Conservation (phyloP, 2,329 filamentous ascomycete species). For the Ramularia endophylla region DNA sequence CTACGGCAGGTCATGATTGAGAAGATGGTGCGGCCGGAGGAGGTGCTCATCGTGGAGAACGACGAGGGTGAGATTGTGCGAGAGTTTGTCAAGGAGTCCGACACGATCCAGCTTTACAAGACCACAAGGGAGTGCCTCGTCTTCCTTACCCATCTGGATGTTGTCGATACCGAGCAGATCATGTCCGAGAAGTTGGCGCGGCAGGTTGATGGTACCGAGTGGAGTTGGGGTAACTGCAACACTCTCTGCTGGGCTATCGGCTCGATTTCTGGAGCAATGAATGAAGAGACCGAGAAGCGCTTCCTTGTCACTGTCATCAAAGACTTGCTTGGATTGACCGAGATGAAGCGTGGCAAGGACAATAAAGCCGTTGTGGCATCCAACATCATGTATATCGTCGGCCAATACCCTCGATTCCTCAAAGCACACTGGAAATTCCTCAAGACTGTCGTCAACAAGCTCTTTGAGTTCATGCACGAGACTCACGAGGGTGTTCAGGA, state of each 20-base stretch:
- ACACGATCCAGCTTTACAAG: conserved; percentile 99
- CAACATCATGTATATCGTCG: conserved; percentile 99
- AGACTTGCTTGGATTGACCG: conserved; percentile 89
- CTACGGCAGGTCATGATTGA: conserved; percentile 98
- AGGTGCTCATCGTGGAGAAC: conserved; percentile 98
- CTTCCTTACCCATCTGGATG: conserved; percentile 94
- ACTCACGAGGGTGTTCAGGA: conserved; percentile 99
- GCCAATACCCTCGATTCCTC: conserved; percentile 94
- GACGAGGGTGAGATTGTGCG: conserved; percentile 98
- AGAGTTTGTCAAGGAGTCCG: conserved; percentile 98
- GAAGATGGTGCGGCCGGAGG: conserved; percentile 98
- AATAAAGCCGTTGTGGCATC: conserved; percentile 99
- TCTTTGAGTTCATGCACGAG: conserved; percentile 99
- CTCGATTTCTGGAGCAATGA: conserved; percentile 98
- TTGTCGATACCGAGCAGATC: conserved; percentile 95
- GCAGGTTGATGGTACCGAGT: conserved; percentile 91
- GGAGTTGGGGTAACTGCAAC: conserved; percentile 99
- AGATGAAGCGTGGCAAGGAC: conserved; percentile 99
- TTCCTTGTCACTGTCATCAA: conserved; percentile 99
- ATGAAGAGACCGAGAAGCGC: conserved; percentile 97
- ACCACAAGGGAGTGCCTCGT: conserved; percentile 96
- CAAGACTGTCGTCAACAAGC: conserved; percentile 98
- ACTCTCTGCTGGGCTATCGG: conserved; percentile 99
- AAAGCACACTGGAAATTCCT: conserved; percentile 99
- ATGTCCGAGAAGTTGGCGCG: conserved; percentile 98